Evolutionary conservation across 306 rosid genomes (phyloP), one percentile per base, ranked within the genome.

Genomic region (Abrus precatorius): DNA sequence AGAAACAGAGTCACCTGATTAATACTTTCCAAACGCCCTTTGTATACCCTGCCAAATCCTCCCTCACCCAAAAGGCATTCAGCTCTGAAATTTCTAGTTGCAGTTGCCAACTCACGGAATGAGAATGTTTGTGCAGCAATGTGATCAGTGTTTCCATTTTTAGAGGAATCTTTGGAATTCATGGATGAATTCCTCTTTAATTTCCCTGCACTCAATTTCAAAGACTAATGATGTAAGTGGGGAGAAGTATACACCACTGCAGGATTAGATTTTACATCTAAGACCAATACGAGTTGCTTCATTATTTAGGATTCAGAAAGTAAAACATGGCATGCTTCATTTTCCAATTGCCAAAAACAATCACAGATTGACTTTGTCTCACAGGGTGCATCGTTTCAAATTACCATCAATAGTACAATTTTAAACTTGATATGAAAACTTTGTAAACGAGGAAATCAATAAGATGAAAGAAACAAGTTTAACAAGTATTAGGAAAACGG

Each of bases 61-160:
- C 99, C 99, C 83, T 91, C 97, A 0, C 99, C 98, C 88, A 95
- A 55, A 64, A 90, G 95, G 75, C 97, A 91, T 49, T 93, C 98
- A 9, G 91, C 82, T 82, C 89, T 88, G 69, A 95, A 95, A 73
- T 95, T 93, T 85, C 88, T 91, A 78, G 99, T 91, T 71, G 99
- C 99, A n/a, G 83, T 77, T 11, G 96, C 98, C 92, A 95, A 77
- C 76, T 95, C 99, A 56, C 95, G 97, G 84, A 90, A 95, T 60
- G 91, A 69, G 85, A 93, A 95, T 44, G 85, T 93, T 84, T 93
- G 93, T 36, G 99, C 98, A 52, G 95, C 88, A 80, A 95, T 93
- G 82, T 88, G 92, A 69, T 87, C 92, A 29, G 94, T 64, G 41
- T 91, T 88, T 65, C 93, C 97, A 84, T 77, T 88, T 77, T 83